Evolutionary conservation across 2,329 filamentous ascomycete genomes (phyloP).

Genomic region (Basipetospora chlamydospora): DNA sequence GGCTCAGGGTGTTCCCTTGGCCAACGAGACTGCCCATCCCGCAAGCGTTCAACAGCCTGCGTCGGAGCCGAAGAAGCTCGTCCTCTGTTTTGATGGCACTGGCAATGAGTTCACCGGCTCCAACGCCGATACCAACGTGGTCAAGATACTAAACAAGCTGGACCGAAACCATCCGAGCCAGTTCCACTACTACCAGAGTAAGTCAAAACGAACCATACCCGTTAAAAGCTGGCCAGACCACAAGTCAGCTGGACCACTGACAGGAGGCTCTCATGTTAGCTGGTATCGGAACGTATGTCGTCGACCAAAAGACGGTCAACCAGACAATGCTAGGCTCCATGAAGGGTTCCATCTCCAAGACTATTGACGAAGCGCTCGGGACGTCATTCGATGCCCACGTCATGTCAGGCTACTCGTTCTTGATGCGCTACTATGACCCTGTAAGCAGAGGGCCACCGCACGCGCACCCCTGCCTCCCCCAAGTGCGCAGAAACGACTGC

Average conservation of each 20-base stretch:
- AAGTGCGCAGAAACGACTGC: too few relatives aligned
- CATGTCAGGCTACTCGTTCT: slow-evolving; percentile 35
- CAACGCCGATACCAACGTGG: slow-evolving; percentile 36
- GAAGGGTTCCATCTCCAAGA: slow-evolving; percentile 21
- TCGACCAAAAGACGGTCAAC: slow-evolving; percentile 26
- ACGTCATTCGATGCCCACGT: slow-evolving; percentile 36
- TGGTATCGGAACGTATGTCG: slow-evolving; percentile 35
- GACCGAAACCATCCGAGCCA: slow-evolving; percentile 28
- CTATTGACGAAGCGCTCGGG: slow-evolving; percentile 27
- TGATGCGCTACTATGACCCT: slow-evolving; percentile 37
- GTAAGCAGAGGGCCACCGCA: slow-evolving; percentile 14
- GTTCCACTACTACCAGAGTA: slow-evolving; percentile 35
- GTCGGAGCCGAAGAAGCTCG: slow-evolving; percentile 22
- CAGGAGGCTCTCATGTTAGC: slow-evolving; percentile 19
- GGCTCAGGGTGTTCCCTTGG: too few relatives aligned
- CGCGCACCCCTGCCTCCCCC: too few relatives aligned
- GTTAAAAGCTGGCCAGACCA: too few relatives aligned
- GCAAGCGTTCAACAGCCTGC: too few relatives aligned
- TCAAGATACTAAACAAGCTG: slow-evolving; percentile 32
- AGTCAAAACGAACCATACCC: too few relatives aligned
- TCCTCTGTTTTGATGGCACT: slow-evolving; percentile 34
- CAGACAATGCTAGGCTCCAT: slow-evolving; percentile 20
- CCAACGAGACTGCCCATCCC: too few relatives aligned
- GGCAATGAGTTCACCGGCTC: slow-evolving; percentile 30
- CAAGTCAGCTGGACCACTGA: background rate